Conservation (phyloP, 768 basidiomycete species). For the Podaxis carcinomalis region DNA sequence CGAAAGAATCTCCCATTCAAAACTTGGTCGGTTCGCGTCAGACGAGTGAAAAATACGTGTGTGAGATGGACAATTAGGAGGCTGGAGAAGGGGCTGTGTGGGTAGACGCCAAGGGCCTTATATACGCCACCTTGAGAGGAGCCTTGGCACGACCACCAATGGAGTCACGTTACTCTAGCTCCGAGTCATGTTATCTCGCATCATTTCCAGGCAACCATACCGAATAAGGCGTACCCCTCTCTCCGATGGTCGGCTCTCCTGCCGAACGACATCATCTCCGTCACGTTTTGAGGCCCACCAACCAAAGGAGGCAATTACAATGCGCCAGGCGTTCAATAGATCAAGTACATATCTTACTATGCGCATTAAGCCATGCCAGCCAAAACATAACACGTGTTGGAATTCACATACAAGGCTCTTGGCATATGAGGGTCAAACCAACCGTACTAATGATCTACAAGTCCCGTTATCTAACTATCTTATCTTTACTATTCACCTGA, state of each 20-base stretch:
- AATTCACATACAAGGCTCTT: no score
- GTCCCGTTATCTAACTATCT: no score
- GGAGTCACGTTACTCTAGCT: conserved; percentile 10
- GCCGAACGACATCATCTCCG: neutral
- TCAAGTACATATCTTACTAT: no score
- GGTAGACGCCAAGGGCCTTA: conserved; percentile 17
- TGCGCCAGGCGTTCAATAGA: no score
- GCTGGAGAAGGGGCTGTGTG: conserved; percentile 10
- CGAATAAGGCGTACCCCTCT: conserved; percentile 7
- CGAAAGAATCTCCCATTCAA: conserved; percentile 38
- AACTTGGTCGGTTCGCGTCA: conserved; percentile 11
- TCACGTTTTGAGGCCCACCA: neutral
- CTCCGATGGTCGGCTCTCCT: neutral
- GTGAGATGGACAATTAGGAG: neutral
- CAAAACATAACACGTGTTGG: no score
- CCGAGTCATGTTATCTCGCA: neutral
- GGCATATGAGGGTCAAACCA: no score
- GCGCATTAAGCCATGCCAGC: no score
- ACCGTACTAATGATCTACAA: no score
- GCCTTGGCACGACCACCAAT: conserved; percentile 13
- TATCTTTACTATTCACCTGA: no score
- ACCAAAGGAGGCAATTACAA: neutral
- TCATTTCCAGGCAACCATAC: conserved; percentile 26
- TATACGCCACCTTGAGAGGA: neutral
- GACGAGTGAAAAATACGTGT: neutral